These are phyloP conservation scores for Kwoniella sp. DNA, from an alignment of 768 basidiomycete genomes.

Conservation along the genomic window DNA sequence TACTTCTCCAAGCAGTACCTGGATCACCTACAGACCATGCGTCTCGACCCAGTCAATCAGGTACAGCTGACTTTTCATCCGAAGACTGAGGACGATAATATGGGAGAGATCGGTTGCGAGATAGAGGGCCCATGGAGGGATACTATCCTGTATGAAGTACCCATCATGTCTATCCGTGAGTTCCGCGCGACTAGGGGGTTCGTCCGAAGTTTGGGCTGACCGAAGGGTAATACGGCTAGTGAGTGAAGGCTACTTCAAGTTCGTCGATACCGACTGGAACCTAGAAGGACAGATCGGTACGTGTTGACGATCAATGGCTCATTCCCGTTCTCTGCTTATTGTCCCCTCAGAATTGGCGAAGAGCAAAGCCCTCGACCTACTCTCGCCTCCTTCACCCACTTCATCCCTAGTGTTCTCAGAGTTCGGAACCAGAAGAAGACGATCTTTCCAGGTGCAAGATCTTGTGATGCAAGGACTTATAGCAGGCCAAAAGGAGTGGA, in stretches of 20 bases:
- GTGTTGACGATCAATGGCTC: slow-evolving; percentile 15
- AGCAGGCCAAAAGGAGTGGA: slow-evolving; percentile 59
- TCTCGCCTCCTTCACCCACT: slow-evolving; percentile 16
- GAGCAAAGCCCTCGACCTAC: slow-evolving; percentile 62
- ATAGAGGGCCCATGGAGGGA: slow-evolving; percentile 52
- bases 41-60: slow-evolving; percentile 55
- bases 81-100: slow-evolving; percentile 47
- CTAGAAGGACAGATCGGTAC: slow-evolving; percentile 75
- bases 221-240: slow-evolving; percentile 47
- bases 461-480: slow-evolving; percentile 66
- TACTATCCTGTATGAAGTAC: slow-evolving; percentile 87
- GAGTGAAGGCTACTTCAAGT: slow-evolving; percentile 80
- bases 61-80: slow-evolving; percentile 66
- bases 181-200: not conserved
- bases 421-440: slow-evolving; percentile 49
- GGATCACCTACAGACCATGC: slow-evolving; percentile 58
- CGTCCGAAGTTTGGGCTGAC: not conserved
- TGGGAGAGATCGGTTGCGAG: slow-evolving; percentile 63
- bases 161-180: slow-evolving; percentile 72
- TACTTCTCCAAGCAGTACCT: slow-evolving; percentile 71
- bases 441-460: slow-evolving; percentile 64
- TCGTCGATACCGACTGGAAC: slow-evolving; percentile 73
- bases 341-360: slow-evolving; percentile 66
- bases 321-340: slow-evolving; percentile 1
- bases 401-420: slow-evolving; percentile 50